These are phyloP conservation scores for Sporothrix protearum DNA, from an alignment of 2,329 filamentous ascomycete genomes.

Conservation along the genomic window DNA sequence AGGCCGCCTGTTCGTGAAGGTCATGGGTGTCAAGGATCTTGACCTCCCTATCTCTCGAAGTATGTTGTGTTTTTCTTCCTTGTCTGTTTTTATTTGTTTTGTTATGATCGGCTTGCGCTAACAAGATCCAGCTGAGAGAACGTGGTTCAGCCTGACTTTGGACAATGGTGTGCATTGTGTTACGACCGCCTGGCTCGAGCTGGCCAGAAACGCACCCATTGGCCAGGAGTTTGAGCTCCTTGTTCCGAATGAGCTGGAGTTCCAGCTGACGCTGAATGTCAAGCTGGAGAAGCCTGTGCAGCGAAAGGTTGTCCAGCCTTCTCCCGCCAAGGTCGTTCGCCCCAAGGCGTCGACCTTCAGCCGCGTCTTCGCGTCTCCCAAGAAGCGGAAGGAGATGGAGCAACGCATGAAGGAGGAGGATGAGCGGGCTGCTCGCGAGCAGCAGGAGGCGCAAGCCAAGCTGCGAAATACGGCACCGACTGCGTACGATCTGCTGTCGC, in stretches of 20 bases:
- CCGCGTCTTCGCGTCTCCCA: conserved; percentile 87
- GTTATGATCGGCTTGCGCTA: conserved; percentile 6
- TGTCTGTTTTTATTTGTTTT: background rate
- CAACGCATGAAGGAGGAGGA: conserved; percentile 78
- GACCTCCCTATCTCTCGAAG: conserved; percentile 87
- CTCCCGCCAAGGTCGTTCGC: conserved; percentile 62
- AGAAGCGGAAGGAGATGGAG: conserved; percentile 94
- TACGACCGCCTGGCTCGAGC: conserved; percentile 90
- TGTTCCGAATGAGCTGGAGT: conserved; percentile 95
- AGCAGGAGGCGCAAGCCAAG: conserved; percentile 60
- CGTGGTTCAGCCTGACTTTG: conserved; percentile 93
- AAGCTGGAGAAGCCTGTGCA: conserved; percentile 77
- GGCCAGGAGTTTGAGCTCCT: conserved; percentile 98
- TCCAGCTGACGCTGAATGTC: conserved; percentile 93
- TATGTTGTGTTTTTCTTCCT: conserved; percentile 46
- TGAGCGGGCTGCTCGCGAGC: conserved; percentile 63
- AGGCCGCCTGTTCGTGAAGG: conserved; percentile 92
- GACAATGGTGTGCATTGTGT: conserved; percentile 98
- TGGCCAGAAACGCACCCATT: conserved; percentile 87
- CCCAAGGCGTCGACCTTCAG: conserved; percentile 86
- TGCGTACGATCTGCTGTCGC: conserved; percentile 81
- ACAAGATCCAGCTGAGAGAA: conserved; percentile 65
- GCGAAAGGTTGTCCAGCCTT: conserved; percentile 42
- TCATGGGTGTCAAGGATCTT: conserved; percentile 95
- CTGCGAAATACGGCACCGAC: conserved; percentile 63